Base-by-base conservation (phyloP, 1,284 basidiomycete species). In the Austroboletus novae-zelandiae region DNA sequence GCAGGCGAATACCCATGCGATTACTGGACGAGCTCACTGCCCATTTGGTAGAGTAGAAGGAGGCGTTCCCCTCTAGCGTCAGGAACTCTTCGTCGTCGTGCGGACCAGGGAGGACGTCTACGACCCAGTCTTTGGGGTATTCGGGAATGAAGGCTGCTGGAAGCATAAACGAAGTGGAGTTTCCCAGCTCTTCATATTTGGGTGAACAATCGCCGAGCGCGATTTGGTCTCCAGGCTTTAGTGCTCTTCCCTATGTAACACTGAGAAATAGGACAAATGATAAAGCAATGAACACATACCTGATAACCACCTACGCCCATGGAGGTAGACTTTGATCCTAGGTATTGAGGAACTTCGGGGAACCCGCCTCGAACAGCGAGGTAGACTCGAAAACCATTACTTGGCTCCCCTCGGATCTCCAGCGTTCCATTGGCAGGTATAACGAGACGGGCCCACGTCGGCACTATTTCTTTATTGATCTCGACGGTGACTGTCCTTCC, bases 301-400 rank as follows among this genome's bases (percentile, higher is more conserved):
- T 81, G 82, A 59, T 80, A 82, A 3, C 82, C 81, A 48, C 81
- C 81, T n/a, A 81, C 56, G 5, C 81, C 78, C 71, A 83, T 74
- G 1, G 78, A 82, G 8, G 81, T 82, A 3, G 79, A 79, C 65
- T 83, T 83, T 1, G 83, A 84, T 7, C 78, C 81, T 1, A 88
- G 69, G 57, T 85, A 88, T 11, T 53, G 11, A 0, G 81, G 77
- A 5, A 87, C 70, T 25, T 73, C 70, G 0, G 84, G 84, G 53
- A 88, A 79, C 0, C 85, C 86, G 4, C 83, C 84, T 31, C 71
- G 68, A 17, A 88, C 62, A 1, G 78, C 76, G 11, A 89, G 55
- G 57, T 88, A 88, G 7, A 69, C 67, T 46, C 85, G 71, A 53
- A 82, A 76, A 0, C 85, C 81, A 13, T 58, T 54, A 31, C 50